Conservation (phyloP, 2,329 filamentous ascomycete genomes). For the Fusarium heterosporum region DNA sequence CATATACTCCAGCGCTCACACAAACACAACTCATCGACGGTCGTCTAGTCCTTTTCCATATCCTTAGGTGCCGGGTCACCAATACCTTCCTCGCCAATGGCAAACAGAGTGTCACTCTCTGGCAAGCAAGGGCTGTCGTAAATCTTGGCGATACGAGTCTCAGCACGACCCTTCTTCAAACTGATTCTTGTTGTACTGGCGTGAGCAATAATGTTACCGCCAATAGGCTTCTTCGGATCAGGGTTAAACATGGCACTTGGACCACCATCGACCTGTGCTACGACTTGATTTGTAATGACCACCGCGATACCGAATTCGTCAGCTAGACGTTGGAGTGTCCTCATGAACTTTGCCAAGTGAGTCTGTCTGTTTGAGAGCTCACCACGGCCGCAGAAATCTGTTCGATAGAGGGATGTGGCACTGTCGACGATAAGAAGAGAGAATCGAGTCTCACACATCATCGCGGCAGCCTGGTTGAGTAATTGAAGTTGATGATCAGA, state of each 20-base stretch:
- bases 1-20: constrained; percentile 40
- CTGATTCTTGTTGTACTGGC: constrained; percentile 95
- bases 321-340: constrained; percentile 80
- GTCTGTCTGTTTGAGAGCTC: constrained; percentile 95
- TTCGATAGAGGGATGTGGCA: constrained; percentile 93
- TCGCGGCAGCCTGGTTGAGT: constrained; percentile 92
- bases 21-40: constrained; percentile 14
- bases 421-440: constrained; percentile 96
- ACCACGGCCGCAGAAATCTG: constrained; percentile 95
- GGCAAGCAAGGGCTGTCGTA: constrained; percentile 98
- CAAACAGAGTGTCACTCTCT: constrained; percentile 96
- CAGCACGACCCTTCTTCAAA: constrained; percentile 92
- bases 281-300: constrained; percentile 98
- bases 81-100: constrained; percentile 97
- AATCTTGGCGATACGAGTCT: constrained; percentile 98
- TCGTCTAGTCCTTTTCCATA: constrained; percentile 78
- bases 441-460: constrained; percentile 99
- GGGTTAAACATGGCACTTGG: constrained; percentile 99
- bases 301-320: constrained; percentile 96
- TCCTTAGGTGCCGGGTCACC: constrained; percentile 97
- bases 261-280: constrained; percentile 96
- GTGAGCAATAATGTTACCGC: constrained; percentile 98
- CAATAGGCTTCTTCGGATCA: constrained; percentile 98
- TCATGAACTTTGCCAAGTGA: constrained; percentile 89
- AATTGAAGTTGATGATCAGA: constrained; percentile 97